Percentiles rank a stretch among this genome's conserved stretches.
phyloP scores from a whole-genome alignment of 345 rosid species.

The Ceriops decandra region DNA sequence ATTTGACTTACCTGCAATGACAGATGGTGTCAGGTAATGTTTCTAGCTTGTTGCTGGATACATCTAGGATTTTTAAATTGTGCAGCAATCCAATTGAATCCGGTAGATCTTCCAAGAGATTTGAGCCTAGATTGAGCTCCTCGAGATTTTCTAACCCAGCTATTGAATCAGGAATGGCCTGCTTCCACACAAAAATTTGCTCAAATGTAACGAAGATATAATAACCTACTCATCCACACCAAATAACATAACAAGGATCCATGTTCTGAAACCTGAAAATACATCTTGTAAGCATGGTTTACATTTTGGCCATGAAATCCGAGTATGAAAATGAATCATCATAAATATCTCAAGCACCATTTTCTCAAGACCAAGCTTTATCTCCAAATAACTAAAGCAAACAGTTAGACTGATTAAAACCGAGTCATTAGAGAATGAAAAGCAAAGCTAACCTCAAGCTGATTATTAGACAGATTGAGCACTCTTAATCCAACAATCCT shows the following conservation, averaged over 20 bases:
- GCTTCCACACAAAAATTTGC: slow-evolving; percentile 26
- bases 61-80: slow-evolving; percentile 64
- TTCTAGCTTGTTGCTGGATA: slow-evolving; percentile 70
- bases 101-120: slow-evolving; percentile 66
- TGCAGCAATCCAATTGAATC: slow-evolving; percentile 77
- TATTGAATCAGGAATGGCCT: slow-evolving; percentile 86
- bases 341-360: too few species aligned
- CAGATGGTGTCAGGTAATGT: slow-evolving; percentile 70
- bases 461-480: slow-evolving; percentile 67
- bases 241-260: too few species aligned
- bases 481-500: slow-evolving; percentile 53
- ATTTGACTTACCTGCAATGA: slow-evolving; percentile 60
- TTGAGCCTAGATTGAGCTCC: slow-evolving; percentile 72
- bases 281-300: too few species aligned
- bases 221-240: too few species aligned
- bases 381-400: too few species aligned
- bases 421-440: neutral
- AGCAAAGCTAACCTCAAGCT: slow-evolving; percentile 52
- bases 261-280: too few species aligned
- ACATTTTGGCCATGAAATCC: too few species aligned
- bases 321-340: too few species aligned
- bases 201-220: slow-evolving; percentile 6
- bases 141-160: slow-evolving; percentile 69
- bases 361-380: too few species aligned
- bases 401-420: too few species aligned